Conservation (phyloP, 441 rosid species). For the Adansonia madagascariensis region DNA sequence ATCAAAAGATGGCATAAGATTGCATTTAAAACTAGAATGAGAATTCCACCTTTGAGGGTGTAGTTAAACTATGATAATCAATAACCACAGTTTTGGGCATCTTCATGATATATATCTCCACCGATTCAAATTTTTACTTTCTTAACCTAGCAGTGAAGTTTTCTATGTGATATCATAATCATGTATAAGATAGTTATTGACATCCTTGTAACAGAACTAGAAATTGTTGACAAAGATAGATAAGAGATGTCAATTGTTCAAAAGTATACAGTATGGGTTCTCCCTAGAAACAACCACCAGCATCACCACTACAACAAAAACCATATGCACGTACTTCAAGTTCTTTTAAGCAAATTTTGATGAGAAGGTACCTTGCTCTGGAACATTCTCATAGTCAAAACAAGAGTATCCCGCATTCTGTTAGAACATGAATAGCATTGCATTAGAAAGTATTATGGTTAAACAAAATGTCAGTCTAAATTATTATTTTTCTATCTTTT, state of each 20-base stretch:
- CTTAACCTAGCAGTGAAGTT: neutral
- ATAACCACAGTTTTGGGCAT: neutral
- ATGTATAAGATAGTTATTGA: neutral
- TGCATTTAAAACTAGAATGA: neutral
- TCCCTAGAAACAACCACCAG: neutral
- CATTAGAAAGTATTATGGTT: slow-evolving; percentile 11
- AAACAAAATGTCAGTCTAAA: slow-evolving; percentile 17
- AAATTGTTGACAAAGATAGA: neutral
- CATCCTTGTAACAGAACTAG: neutral
- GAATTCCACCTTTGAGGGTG: neutral
- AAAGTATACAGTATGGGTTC: neutral
- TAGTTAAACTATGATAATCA: neutral
- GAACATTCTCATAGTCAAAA: slow-evolving; percentile 83
- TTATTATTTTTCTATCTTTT: neutral
- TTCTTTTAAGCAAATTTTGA: slow-evolving; percentile 3
- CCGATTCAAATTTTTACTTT: neutral
- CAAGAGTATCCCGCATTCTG: slow-evolving; percentile 85
- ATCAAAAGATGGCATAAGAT: neutral
- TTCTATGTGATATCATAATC: neutral
- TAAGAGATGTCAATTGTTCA: slow-evolving; percentile 6
- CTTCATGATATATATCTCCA: neutral
- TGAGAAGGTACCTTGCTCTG: slow-evolving; percentile 74
- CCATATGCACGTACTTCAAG: neutral
- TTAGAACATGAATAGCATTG: slow-evolving; percentile 25
- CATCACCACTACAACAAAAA: slow-evolving; percentile 17